Base-by-base conservation (phyloP, 768 basidiomycete genomes). In the Pleurotus pulmonarius region DNA sequence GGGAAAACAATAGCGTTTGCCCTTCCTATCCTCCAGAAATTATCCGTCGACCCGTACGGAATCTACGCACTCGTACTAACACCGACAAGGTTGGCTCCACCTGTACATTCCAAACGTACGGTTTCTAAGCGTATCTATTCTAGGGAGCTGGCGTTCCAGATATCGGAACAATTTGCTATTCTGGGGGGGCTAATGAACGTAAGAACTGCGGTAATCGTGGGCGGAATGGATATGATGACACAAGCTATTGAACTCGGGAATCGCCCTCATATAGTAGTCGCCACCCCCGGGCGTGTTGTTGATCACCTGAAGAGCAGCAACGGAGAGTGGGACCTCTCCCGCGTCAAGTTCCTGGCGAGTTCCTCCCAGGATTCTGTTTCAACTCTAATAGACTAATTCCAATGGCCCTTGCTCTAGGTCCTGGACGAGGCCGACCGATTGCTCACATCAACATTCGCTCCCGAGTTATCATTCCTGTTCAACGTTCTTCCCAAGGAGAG, bases 1-100 rank as follows among this genome's bases (percentile, higher is more conserved):
- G 96, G 96, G 64, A 99, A 99, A 74, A 99, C 97, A 0, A 85
- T 99, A 57, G 95, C 97, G 0, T 99, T 99, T 63, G 97, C 96
- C 1, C 71, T 98, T 4, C 97, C 97, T 4, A 98, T 98, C 56
- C 75, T 98, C 5, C 94, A 99, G 69, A 83, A 83, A 63, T 79
- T 99, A 29, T 85, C 90, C 1, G 74, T 79, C 4, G 96, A 98
- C 70, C 96, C 97, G 0, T 97, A 92, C 63, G 97, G 96, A 1
- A 90, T 98, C 45, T 98, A 88, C 68, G 94, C 94, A 0, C 78
- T 98, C 12, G 84, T 99, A 0, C 74, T 99, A 18, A 98, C 97
- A 13, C 97, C 97, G 2, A 98, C 97, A 7, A 82, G 96, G 96
- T 95, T 63, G 49, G 79, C 63, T 16, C 54, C 34, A 43, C 25